These are phyloP conservation scores for Aquilaria malaccensis DNA, from an alignment of 345 rosid species.

Conservation along the genomic window DNA sequence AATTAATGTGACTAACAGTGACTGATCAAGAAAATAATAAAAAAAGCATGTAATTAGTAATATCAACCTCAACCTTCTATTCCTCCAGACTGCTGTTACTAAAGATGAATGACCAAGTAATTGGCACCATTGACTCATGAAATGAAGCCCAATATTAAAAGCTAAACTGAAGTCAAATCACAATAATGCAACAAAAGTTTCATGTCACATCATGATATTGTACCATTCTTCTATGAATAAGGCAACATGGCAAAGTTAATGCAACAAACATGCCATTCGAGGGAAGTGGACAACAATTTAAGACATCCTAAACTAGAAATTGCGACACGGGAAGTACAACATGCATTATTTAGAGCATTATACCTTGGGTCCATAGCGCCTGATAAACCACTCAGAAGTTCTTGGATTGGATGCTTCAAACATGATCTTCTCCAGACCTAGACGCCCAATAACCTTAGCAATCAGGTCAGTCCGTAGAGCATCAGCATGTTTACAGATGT, in stretches of 20 bases:
- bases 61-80: no score
- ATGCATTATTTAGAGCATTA: neutral
- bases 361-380: constrained; percentile 79
- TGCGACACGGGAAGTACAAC: neutral
- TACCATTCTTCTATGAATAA: no score
- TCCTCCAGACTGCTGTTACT: no score
- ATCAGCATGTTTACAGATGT: constrained; percentile 61
- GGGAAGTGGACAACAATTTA: no score
- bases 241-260: neutral
- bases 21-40: constrained; percentile 3
- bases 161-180: no score
- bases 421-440: constrained; percentile 91
- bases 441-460: constrained; percentile 73
- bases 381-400: constrained; percentile 84
- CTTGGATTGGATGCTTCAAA: constrained; percentile 72
- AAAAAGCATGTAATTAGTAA: neutral
- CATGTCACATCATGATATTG: no score
- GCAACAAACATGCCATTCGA: no score
- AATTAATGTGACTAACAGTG: neutral
- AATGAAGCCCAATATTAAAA: no score
- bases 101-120: no score
- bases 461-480: constrained; percentile 67
- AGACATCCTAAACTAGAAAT: neutral
- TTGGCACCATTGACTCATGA: no score
- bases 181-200: no score